Evolutionary conservation across 2,329 filamentous ascomycete species (phyloP).

Genomic region (Clarireedia sp.): DNA sequence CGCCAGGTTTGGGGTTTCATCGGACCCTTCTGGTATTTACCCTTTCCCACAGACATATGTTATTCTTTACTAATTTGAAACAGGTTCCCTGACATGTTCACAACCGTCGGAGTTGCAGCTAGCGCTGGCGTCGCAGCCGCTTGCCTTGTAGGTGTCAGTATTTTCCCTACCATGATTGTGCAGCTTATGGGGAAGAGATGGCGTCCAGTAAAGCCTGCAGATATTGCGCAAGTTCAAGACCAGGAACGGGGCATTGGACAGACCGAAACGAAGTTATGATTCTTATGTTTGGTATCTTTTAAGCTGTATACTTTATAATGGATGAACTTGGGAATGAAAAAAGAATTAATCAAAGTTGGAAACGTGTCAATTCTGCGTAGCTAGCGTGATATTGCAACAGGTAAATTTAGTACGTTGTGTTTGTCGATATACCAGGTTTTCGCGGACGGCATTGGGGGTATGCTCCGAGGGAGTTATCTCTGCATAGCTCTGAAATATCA

Average conservation of each 20-base stretch:
- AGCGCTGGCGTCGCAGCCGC: constrained; percentile 32
- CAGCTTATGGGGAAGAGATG: constrained; percentile 22
- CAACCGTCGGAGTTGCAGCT: constrained; percentile 27
- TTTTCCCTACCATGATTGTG: constrained; percentile 28
- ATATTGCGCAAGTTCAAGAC: not conserved
- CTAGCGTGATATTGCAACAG: too few species aligned
- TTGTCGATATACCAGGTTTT: too few species aligned
- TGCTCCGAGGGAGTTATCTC: too few species aligned
- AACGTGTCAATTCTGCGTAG: too few species aligned
- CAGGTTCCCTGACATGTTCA: constrained; percentile 35
- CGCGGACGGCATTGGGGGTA: too few species aligned
- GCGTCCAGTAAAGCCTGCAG: not conserved
- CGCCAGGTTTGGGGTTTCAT: constrained; percentile 45
- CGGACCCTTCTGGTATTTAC: constrained; percentile 9
- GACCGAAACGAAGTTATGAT: not conserved
- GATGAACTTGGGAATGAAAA: not conserved
- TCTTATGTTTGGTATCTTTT: not conserved
- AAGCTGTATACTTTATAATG: not conserved
- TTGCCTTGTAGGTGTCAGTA: constrained; percentile 30
- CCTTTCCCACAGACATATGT: too few species aligned
- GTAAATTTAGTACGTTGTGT: too few species aligned
- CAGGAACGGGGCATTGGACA: not conserved
- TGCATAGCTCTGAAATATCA: too few species aligned
- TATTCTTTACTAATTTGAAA: not conserved
- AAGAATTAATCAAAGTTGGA: not conserved